Conservation (phyloP, 495 filamentous ascomycete species). For the Penicillium subrubescens region DNA sequence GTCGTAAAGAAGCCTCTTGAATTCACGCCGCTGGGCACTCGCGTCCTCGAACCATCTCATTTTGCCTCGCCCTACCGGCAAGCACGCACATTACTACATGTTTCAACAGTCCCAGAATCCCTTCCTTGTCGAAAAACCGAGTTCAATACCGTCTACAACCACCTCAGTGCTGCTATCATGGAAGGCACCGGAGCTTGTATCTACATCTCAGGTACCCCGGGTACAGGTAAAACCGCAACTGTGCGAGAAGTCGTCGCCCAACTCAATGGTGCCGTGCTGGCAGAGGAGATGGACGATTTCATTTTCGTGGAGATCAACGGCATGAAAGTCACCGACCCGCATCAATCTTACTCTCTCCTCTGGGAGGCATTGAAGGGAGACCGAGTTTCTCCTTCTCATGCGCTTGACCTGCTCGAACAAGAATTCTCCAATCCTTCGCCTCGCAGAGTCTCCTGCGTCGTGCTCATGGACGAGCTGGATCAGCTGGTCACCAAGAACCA, state of each 20-base stretch:
- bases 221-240: conserved; percentile 98
- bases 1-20: conserved; percentile 88
- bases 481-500: conserved; percentile 97
- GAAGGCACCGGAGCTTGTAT: conserved; percentile 94
- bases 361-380: conserved; percentile 97
- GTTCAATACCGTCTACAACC: conserved; percentile 87
- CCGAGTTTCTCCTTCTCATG: conserved; percentile 87
- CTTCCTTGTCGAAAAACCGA: conserved; percentile 92
- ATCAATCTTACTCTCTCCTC: conserved; percentile 91
- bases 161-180: conserved; percentile 91
- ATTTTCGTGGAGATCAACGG: conserved; percentile 99
- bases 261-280: conserved; percentile 78
- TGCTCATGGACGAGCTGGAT: conserved; percentile 98
- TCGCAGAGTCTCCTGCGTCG: conserved; percentile 90
- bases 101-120: conserved; percentile 84
- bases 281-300: conserved; percentile 97
- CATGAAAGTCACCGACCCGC: conserved; percentile 98
- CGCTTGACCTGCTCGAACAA: conserved; percentile 83
- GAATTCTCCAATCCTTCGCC: conserved; percentile 92
- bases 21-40: conserved; percentile 91
- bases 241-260: conserved; percentile 93
- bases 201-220: conserved; percentile 98
- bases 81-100: conserved; percentile 86
- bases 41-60: conserved; percentile 75
- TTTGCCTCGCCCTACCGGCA: conserved; percentile 87